These are phyloP conservation scores for Gymnopus androsaceus DNA, from an alignment of 1,284 basidiomycete species.

Conservation along the genomic window DNA sequence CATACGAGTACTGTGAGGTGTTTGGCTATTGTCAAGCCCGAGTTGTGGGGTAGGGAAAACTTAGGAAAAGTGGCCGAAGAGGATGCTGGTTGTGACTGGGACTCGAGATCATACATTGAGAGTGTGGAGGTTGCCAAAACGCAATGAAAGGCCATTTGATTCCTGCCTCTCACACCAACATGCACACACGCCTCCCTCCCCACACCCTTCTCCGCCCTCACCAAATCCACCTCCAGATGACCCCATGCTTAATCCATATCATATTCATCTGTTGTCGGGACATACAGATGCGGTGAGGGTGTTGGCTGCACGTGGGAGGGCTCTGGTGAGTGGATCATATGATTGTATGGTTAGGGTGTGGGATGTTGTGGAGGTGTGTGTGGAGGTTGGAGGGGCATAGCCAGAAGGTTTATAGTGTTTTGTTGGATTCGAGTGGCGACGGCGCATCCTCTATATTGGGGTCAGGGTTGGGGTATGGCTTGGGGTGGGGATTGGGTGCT, in stretches of 20 bases:
- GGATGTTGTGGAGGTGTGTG: slow-evolving; percentile 86
- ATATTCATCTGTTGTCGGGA: slow-evolving; percentile 80
- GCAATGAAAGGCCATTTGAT: slow-evolving; percentile 67
- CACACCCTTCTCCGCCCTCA: too few species aligned
- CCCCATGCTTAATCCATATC: slow-evolving; percentile 87
- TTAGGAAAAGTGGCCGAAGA: slow-evolving; percentile 83
- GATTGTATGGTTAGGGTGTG: slow-evolving; percentile 92
- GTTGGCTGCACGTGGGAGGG: slow-evolving; percentile 86
- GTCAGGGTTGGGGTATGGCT: too few species aligned
- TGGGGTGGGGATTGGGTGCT: too few species aligned
- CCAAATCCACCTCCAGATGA: too few species aligned
- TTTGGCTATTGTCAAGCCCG: slow-evolving; percentile 87
- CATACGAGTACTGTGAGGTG: slow-evolving; percentile 94
- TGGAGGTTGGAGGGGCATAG: slow-evolving; percentile 85
- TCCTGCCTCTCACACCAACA: slow-evolving; percentile 59
- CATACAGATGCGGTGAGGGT: slow-evolving; percentile 91
- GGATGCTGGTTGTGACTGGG: slow-evolving; percentile 89
- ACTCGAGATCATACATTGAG: slow-evolving; percentile 88
- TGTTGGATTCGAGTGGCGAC: slow-evolving; percentile 71
- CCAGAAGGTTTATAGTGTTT: slow-evolving; percentile 92
- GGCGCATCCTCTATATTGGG: too few species aligned
- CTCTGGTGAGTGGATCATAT: slow-evolving; percentile 93
- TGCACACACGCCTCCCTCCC: too few species aligned
- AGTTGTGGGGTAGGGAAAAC: slow-evolving; percentile 50
- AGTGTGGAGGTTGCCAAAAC: slow-evolving; percentile 86